These are phyloP conservation scores for Lipomyces mesembrius DNA, from an alignment of 805 yeast species.

Conservation along the genomic window DNA sequence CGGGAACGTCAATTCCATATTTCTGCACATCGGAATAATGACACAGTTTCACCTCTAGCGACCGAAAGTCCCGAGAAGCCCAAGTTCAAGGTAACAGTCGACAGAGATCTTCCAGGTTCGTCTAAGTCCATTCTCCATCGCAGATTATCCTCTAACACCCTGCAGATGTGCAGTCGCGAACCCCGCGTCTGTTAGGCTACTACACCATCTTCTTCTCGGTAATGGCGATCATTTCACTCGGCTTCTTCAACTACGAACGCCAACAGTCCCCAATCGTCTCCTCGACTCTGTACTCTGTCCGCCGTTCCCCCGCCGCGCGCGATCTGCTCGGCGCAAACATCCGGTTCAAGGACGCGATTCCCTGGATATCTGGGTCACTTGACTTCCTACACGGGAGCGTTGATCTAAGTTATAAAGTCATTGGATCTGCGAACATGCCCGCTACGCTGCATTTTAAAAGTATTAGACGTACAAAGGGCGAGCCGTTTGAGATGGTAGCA, in stretches of 20 bases:
- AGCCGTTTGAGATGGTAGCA: conserved; percentile 61
- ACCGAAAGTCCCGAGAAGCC: conserved; percentile 13
- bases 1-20: neutral
- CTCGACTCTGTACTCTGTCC: conserved; percentile 81
- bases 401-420: conserved; percentile 70
- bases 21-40: conserved; percentile 20
- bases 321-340: conserved; percentile 74
- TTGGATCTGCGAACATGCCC: conserved; percentile 60
- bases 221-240: conserved; percentile 60
- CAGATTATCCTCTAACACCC: neutral
- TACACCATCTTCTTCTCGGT: conserved; percentile 60
- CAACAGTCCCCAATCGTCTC: conserved; percentile 85
- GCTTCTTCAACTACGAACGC: conserved; percentile 91
- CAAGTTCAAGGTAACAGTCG: conserved; percentile 57
- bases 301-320: conserved; percentile 71
- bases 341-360: conserved; percentile 71
- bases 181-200: conserved; percentile 56
- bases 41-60: conserved; percentile 44
- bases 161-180: conserved; percentile 49
- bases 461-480: conserved; percentile 62
- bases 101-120: conserved; percentile 80
- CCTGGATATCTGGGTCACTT: conserved; percentile 87
- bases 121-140: neutral
- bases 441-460: conserved; percentile 69
- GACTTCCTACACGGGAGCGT: conserved; percentile 83